These are phyloP conservation scores for Passalora sequoiae DNA, from an alignment of 2,329 filamentous ascomycete species.

Conservation along the genomic window DNA sequence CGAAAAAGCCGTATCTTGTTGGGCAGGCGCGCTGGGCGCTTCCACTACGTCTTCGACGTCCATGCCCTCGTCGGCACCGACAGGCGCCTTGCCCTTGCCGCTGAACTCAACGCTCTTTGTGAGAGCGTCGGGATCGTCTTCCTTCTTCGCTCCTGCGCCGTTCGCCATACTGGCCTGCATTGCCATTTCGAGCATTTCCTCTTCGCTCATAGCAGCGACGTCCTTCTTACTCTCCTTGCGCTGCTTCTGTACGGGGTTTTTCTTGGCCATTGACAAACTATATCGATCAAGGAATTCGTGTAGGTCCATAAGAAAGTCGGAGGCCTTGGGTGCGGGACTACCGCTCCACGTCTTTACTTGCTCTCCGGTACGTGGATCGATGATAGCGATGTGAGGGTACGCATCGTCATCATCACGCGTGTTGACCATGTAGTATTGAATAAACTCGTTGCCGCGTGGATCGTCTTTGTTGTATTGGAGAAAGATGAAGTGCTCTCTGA, in stretches of 20 bases:
- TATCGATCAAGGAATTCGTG: conserved; percentile 97
- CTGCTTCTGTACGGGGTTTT: conserved; percentile 82
- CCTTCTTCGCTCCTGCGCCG: conserved; percentile 45
- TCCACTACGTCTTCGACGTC: conserved; percentile 25
- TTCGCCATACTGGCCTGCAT: conserved; percentile 77
- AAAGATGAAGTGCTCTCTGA: conserved; percentile 92
- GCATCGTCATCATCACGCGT: conserved; percentile 75
- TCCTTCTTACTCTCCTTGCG: conserved; percentile 65
- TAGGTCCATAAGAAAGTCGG: conserved; percentile 84
- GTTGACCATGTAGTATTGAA: conserved; percentile 79
- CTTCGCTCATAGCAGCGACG: conserved; percentile 86
- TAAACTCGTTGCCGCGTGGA: conserved; percentile 68
- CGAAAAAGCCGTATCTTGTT: conserved; percentile 50
- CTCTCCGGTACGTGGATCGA: conserved; percentile 92
- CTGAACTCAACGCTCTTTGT: conserved; percentile 55
- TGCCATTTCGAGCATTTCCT: conserved; percentile 94
- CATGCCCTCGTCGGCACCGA: conserved; percentile 26
- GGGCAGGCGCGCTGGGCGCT: too few relatives aligned
- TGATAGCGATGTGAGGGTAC: conserved; percentile 92
- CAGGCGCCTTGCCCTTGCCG: conserved; percentile 53
- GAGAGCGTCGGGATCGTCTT: conserved; percentile 79
- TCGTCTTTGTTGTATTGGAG: conserved; percentile 90
- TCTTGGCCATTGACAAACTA: conserved; percentile 78
- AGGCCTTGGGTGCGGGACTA: conserved; percentile 65
- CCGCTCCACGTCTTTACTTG: conserved; percentile 96